These are phyloP conservation scores for Neurospora sp. DNA, from an alignment of 2,329 filamentous ascomycete genomes.

Conservation along the genomic window DNA sequence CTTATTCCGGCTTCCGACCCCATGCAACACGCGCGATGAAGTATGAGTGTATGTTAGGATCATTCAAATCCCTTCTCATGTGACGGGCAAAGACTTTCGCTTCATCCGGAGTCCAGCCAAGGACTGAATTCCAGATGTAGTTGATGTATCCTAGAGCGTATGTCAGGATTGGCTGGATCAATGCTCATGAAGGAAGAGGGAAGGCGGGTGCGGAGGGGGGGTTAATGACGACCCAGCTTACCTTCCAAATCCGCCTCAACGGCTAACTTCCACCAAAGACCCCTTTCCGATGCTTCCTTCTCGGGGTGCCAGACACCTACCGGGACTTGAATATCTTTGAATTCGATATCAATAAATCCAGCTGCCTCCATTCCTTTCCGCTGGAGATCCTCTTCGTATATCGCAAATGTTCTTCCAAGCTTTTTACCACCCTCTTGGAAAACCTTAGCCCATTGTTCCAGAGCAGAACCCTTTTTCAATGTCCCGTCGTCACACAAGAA, in stretches of 20 bases:
- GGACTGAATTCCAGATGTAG: slow-evolving; percentile 4
- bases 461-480: slow-evolving; percentile 18
- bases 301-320: too few relatives aligned
- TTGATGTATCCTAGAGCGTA: neutral
- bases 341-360: too few relatives aligned
- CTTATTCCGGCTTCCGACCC: slow-evolving; percentile 10
- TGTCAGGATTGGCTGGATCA: too few relatives aligned
- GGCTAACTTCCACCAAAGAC: too few relatives aligned
- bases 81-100: slow-evolving; percentile 10
- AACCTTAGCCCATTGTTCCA: slow-evolving; percentile 28
- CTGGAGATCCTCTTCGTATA: slow-evolving; percentile 12
- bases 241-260: too few relatives aligned
- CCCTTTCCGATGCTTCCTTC: too few relatives aligned
- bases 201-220: too few relatives aligned
- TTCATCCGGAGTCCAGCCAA: slow-evolving; percentile 13
- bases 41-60: neutral
- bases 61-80: slow-evolving; percentile 10
- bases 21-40: neutral
- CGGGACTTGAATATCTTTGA: too few relatives aligned
- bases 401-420: slow-evolving; percentile 7
- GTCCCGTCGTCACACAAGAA: slow-evolving; percentile 42
- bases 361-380: neutral
- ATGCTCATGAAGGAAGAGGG: too few relatives aligned
- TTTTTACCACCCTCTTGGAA: slow-evolving; percentile 9
- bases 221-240: too few relatives aligned